These are phyloP conservation scores for Tulasnella sp. DNA, from an alignment of 768 basidiomycete genomes.

Conservation along the genomic window DNA sequence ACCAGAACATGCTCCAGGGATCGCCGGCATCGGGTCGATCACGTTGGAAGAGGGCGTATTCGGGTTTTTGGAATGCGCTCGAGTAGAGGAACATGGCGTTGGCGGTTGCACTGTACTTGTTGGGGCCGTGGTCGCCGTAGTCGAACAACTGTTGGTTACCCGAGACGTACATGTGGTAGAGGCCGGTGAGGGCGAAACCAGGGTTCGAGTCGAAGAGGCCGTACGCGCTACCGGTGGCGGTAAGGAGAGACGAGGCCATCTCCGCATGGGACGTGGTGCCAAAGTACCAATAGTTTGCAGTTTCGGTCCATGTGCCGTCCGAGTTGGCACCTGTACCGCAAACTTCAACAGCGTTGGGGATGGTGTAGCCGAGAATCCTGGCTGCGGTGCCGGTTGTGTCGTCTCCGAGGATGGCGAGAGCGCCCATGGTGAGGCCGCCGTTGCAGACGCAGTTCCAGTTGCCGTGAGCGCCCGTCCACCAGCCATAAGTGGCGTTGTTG, in stretches of 20 bases:
- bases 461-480: constrained; percentile 76
- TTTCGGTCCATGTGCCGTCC: constrained; percentile 74
- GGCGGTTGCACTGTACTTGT: constrained; percentile 94
- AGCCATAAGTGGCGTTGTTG: constrained; percentile 47
- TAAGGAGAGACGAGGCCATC: constrained; percentile 73
- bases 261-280: constrained; percentile 89
- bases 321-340: constrained; percentile 50
- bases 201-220: constrained; percentile 66
- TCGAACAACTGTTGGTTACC: constrained; percentile 82
- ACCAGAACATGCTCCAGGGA: constrained; percentile 88
- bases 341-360: constrained; percentile 69
- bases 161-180: constrained; percentile 75
- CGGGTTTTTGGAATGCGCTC: constrained; percentile 59
- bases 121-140: constrained; percentile 81
- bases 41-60: constrained; percentile 84
- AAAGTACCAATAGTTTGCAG: constrained; percentile 68
- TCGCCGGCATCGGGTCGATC: constrained; percentile 78
- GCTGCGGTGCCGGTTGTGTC: constrained; percentile 68
- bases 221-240: constrained; percentile 84
- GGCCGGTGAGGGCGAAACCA: constrained; percentile 63
- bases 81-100: constrained; percentile 82
- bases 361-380: constrained; percentile 59
- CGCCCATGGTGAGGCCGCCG: constrained; percentile 81
- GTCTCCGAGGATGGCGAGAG: constrained; percentile 85
- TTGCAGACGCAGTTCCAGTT: constrained; percentile 99